Percentiles rank a stretch among this genome's conserved stretches.
phyloP scores from a whole-genome alignment of 176 grass and related monocot genomes.

The Oryza rufipogon region DNA sequence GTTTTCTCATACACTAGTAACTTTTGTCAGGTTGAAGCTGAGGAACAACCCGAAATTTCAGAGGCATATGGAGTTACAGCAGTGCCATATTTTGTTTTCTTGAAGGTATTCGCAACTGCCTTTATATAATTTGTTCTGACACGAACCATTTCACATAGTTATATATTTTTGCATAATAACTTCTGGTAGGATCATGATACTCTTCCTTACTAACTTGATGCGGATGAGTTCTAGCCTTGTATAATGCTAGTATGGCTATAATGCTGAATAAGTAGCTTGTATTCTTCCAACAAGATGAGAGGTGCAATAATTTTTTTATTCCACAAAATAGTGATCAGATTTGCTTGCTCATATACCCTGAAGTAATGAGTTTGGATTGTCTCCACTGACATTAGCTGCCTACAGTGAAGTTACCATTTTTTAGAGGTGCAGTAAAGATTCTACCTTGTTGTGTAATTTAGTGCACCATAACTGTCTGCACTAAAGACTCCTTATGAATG shows the following conservation, averaged over 20 bases:
- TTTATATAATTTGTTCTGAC: not conserved
- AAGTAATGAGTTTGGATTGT: not conserved
- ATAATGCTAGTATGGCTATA: not conserved
- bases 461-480: not conserved
- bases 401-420: too few relatives aligned
- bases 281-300: not conserved
- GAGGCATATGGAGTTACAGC: slow-evolving; percentile 84
- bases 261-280: not conserved
- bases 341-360: not conserved
- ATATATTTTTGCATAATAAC: too few relatives aligned
- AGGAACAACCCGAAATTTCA: slow-evolving; percentile 94
- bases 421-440: not conserved
- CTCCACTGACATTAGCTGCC: not conserved
- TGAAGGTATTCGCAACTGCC: slow-evolving; percentile 62
- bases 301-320: not conserved
- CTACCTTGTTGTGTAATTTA: not conserved
- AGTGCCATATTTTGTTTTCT: slow-evolving; percentile 94
- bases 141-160: not conserved
- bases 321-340: not conserved
- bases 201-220: slow-evolving; percentile 22
- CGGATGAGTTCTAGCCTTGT: not conserved
- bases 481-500: not conserved
- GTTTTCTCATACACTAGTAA: slow-evolving; percentile 19
- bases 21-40: slow-evolving; percentile 80
- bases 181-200: slow-evolving; percentile 14